Percentiles rank a stretch among this genome's conserved stretches.
Conservation (phyloP, 106 monocot species). For the Dioscorea alata region DNA sequence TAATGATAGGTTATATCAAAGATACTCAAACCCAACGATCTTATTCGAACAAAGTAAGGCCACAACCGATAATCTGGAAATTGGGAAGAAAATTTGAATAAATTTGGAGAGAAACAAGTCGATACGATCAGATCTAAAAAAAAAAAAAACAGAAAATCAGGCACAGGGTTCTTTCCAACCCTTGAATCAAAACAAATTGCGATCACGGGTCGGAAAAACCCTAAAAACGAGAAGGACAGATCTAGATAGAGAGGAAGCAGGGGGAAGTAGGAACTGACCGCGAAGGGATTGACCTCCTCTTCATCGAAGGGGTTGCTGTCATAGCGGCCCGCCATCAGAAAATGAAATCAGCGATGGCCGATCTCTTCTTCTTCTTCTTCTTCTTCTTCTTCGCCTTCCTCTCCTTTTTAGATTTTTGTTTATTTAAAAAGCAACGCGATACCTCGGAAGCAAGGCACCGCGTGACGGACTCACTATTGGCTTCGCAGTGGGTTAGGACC, state of each 20-base stretch:
- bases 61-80: neutral
- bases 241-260: neutral
- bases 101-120: neutral
- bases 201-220: no score
- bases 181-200: no score
- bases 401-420: neutral
- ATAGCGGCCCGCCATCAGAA: constrained; percentile 61
- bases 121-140: neutral
- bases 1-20: no score
- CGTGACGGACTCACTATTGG: no score
- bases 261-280: constrained; percentile 22
- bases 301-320: constrained; percentile 76
- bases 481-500: no score
- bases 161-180: neutral
- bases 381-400: neutral
- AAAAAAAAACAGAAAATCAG: neutral
- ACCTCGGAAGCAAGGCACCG: no score
- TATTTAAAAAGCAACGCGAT: neutral
- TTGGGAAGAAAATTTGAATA: neutral
- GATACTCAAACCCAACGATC: no score
- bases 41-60: no score
- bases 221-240: neutral
- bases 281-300: constrained; percentile 79
- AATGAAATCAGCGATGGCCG: neutral
- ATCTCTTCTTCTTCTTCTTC: neutral